Conservation (phyloP, 164 flowering plant genomes). For the Nelumbo lutea region DNA sequence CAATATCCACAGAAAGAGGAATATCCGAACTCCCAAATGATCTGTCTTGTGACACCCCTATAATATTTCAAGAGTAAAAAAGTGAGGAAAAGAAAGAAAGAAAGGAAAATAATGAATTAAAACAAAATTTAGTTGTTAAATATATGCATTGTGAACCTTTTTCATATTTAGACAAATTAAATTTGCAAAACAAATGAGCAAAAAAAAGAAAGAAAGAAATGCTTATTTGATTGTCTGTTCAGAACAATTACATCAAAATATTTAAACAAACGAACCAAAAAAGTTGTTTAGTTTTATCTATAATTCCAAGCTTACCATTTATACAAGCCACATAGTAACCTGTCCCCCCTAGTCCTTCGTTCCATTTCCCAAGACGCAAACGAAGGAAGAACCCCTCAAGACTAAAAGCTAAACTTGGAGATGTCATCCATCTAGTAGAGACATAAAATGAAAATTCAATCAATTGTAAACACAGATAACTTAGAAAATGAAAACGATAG, state of each 20-base stretch:
- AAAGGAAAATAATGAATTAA: neutral
- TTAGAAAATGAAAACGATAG: too few relatives aligned
- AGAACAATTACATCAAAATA: too few relatives aligned
- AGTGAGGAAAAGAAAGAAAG: too few relatives aligned
- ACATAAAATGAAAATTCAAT: too few relatives aligned
- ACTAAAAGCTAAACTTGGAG: conserved; percentile 25
- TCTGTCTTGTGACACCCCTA: conserved; percentile 34
- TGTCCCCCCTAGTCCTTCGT: conserved; percentile 54
- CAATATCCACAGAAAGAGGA: conserved; percentile 43
- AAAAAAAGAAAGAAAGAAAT: too few relatives aligned
- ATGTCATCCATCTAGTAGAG: conserved; percentile 57
- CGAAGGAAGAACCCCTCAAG: conserved; percentile 77
- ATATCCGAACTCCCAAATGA: conserved; percentile 20
- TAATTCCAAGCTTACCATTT: conserved; percentile 34
- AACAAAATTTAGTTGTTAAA: neutral
- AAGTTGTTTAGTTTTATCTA: too few relatives aligned
- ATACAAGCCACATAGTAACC: conserved; percentile 78
- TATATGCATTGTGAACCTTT: neutral
- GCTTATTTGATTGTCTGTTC: too few relatives aligned
- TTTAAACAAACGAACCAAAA: too few relatives aligned
- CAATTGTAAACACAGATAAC: too few relatives aligned
- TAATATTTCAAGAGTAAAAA: neutral
- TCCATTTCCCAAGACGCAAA: conserved; percentile 67
- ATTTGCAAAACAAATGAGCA: too few relatives aligned
- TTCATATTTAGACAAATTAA: too few relatives aligned